Evolutionary conservation across 2,329 filamentous ascomycete species (phyloP), one percentile per base, ranked within the genome.

Genomic region (Botryotinia calthae): DNA sequence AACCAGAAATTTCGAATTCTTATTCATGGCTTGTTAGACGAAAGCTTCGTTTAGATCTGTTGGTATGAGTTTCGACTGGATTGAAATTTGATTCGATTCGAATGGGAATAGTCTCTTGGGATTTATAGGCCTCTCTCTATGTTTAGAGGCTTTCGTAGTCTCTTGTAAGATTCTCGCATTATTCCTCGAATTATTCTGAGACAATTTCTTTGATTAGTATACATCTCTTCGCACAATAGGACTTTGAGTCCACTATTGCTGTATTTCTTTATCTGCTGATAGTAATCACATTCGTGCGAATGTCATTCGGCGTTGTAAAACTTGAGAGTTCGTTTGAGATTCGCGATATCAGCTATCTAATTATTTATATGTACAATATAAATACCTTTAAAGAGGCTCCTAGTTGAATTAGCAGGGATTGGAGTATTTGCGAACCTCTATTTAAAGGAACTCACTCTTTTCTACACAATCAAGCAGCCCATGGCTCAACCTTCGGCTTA

Each of bases 301-400:
- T 28, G n/a, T 5, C 28, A 1, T 28, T 56, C 14, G n/a, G 3
- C 6, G 25, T 14, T 28, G 12, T 14, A 28, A 18, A 28, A 14
- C 3, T 16, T n/a, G 51, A 54, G n/a, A 16, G 5, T 16, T n/a
- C 10, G 22, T 28, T 28, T 3, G n/a, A 2, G 6, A 16, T 8
- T 28, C 25, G 25, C 1, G n/a, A 28, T 28, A 18, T 54, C 28
- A 28, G n/a, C 25, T 28, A 54, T 54, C 12, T 28, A 28, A 28
- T 16, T 12, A 28, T 54, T 28, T 25, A 54, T 18, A n/a, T 54
- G n/a, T 18, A 28, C 51, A 54, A 28, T 3, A 2, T 28, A 2
- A 54, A 54, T 14, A 2, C 2, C 0, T n/a, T 28, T 18, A 8
- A 16, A 1, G n/a, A 54, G 5, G 25, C 1, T 28, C 0, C 6